Evolutionary conservation across 164 flowering plant genomes (phyloP), one percentile per base, ranked within the genome.

Genomic region (Tetracentron sinense): DNA sequence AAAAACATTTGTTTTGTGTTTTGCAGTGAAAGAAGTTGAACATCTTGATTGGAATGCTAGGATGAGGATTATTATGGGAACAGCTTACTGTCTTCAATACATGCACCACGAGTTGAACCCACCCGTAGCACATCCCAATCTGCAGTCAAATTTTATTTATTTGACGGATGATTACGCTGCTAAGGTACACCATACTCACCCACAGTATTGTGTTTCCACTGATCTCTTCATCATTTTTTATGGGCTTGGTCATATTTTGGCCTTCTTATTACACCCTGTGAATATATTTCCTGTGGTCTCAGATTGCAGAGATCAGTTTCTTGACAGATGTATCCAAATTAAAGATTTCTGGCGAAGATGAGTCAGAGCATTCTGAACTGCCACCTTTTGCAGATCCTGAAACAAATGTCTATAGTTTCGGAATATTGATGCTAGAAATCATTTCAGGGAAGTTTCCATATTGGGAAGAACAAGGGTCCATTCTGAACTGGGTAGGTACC

Each of bases 151-250:
- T 30, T 50, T 64, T 22, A 74, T 91, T 53, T 82, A 58, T 65
- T 60, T 89, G 72, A 91, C 95, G 0, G 96, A 91, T 58, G 97
- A 91, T 76, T 87, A 83, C 74, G 99, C 99, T 67, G 95, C 96
- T 29, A 94, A 94, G 85, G 98, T 91, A 79, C 16, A 26, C 11
- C 15, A 27, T 11, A 22, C 0, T 21, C 4, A 26, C 12, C 26
- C 11, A 19, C 26, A 52, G 61, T 42, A 31, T 16, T 38, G 44
- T 38, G 17, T 54, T 44, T 33, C n/a, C 15, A n/a, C 28, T 20
- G 10, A 7, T 19, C 6, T 61, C 27, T n/a, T 54, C 23, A 17
- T 54, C 26, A 27, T 20, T 20, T 22, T 53, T 8, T 7, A 25
- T 14, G 20, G 14, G 14, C 4, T 47, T 28, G 6, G 19, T 61